phyloP scores from a whole-genome alignment of 805 yeast genomes.

The Schwanniomyces yamadae region DNA sequence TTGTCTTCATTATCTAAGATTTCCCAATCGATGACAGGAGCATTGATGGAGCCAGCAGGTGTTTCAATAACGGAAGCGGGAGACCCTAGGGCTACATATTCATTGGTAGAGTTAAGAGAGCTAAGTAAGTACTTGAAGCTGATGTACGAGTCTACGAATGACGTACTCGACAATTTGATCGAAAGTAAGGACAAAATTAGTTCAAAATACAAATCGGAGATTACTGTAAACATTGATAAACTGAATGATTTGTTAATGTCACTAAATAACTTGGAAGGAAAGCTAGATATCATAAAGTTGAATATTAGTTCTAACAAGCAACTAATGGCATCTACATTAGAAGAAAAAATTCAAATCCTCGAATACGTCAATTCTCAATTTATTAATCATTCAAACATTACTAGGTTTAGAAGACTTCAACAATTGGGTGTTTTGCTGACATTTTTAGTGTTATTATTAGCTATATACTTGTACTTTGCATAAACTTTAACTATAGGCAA shows the following conservation, averaged over 20 bases:
- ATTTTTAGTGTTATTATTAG: conserved; percentile 7
- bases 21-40: conserved; percentile 1
- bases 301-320: conserved; percentile 25
- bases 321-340: conserved; percentile 24
- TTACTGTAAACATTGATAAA: conserved; percentile 25
- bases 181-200: conserved; percentile 16
- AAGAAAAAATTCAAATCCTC: conserved; percentile 28
- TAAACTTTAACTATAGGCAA: not conserved
- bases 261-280: conserved; percentile 23
- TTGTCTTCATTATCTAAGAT: conserved; percentile 7
- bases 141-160: conserved; percentile 17
- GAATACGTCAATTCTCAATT: conserved; percentile 31
- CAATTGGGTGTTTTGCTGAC: conserved; percentile 16
- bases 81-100: conserved; percentile 1
- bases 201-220: conserved; percentile 21
- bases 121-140: conserved; percentile 18
- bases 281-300: conserved; percentile 23
- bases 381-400: conserved; percentile 22
- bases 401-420: conserved; percentile 27
- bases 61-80: not conserved
- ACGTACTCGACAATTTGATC: conserved; percentile 18
- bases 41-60: not conserved
- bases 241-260: conserved; percentile 26
- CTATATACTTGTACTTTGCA: conserved; percentile 8
- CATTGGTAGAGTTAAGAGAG: conserved; percentile 13